Conservation (phyloP, 148 eudicot genomes). For the Nyssa sinensis region DNA sequence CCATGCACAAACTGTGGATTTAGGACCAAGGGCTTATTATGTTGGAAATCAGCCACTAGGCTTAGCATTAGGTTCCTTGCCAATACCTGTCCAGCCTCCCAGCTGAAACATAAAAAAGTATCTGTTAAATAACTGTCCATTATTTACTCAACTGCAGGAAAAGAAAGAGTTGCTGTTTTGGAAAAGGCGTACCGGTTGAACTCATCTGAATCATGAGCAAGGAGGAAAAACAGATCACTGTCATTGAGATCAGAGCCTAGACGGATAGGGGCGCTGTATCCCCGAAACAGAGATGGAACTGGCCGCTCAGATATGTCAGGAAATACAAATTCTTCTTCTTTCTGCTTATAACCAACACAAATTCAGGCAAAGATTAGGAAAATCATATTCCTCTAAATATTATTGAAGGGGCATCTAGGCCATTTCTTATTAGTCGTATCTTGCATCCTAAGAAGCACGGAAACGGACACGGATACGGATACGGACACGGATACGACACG, state of each 20-base stretch:
- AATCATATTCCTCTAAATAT: not conserved
- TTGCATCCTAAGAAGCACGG: too few relatives aligned
- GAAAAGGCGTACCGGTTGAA: slow-evolving; percentile 72
- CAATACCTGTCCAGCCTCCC: slow-evolving; percentile 95
- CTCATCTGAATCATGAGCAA: slow-evolving; percentile 96
- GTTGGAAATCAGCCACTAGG: slow-evolving; percentile 82
- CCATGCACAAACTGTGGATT: slow-evolving; percentile 79
- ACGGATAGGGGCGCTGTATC: slow-evolving; percentile 91
- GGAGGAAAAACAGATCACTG: slow-evolving; percentile 80
- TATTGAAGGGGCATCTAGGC: not conserved
- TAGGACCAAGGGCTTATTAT: slow-evolving; percentile 65
- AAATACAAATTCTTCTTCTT: slow-evolving; percentile 92
- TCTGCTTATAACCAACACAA: slow-evolving; percentile 45
- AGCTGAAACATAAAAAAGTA: too few relatives aligned
- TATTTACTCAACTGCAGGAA: not conserved
- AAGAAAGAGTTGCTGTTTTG: not conserved
- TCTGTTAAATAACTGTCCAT: not conserved
- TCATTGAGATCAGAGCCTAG: slow-evolving; percentile 85
- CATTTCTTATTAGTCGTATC: not conserved
- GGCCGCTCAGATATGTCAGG: slow-evolving; percentile 67
- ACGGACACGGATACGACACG: too few relatives aligned
- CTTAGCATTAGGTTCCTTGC: slow-evolving; percentile 90
- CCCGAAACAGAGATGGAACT: slow-evolving; percentile 81
- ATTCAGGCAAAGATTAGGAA: slow-evolving; percentile 3
- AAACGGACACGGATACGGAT: too few relatives aligned